Base-by-base conservation (phyloP, 345 rosid species). In the Lenwebbia sp. region DNA sequence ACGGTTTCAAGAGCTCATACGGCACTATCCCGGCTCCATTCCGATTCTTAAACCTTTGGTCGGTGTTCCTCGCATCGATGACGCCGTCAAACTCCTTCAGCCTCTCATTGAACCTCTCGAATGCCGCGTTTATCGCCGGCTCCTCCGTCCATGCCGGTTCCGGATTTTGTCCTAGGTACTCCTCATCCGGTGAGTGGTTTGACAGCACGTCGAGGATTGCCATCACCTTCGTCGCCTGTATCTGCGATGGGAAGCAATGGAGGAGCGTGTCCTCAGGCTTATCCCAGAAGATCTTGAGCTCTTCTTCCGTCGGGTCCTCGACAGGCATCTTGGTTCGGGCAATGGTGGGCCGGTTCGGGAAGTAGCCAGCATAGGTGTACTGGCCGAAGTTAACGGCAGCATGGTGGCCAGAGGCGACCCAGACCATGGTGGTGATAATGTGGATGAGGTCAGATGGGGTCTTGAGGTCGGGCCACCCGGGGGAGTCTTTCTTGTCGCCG, bases 301-400 rank as follows among this genome's bases (percentile, higher is more conserved):
- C 91, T 49, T 89, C 89, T 2, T 87, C 89, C 0, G 60, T 83
- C 0, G 91, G 89, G 14, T 91, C 92, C 62, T 93, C 93, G 1
- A 84, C 65, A 0, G 94, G 94, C 92, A 93, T 91, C 23, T 89
- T 88, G 15, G 6, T 58, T 57, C 94, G 88, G 1, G 92, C 91
- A 21, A 88, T 86, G 25, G 94, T 89, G 2, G 96, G 94, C 75
- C 91, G 85, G 57, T 88, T 93, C 0, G 94, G 93, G 82, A 93
- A 89, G 87, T 91, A 92, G 0, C 93, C 96, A 1, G 33, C 94
- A n/a, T 82, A 90, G 21, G 89, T 10, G 83, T 93, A 91, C 37
- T 93, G 95, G 7, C 93, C 94, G 40, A 91, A 93, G 90, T 93
- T 92, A 4, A 93, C 94, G 0, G 94, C 87, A 5, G 94, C 91